phyloP scores from a whole-genome alignment of 2,329 filamentous ascomycete genomes.

The Beauveria australis region DNA sequence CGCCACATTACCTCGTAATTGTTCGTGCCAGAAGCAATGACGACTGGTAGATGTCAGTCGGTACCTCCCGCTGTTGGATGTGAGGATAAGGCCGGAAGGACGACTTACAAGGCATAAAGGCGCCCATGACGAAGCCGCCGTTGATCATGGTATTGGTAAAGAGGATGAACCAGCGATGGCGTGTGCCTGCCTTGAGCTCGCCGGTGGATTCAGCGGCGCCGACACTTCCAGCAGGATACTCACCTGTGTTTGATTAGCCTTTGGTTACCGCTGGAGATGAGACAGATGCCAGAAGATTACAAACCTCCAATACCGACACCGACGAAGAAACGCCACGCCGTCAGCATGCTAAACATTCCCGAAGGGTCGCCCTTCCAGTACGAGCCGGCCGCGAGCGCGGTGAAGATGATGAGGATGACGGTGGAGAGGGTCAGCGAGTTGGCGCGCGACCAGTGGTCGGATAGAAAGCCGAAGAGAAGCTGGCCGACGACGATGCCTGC shows the following conservation, averaged over 20 bases:
- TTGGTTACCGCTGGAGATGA: too few relatives aligned
- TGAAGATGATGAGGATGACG: slow-evolving; percentile 76
- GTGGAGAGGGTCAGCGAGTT: slow-evolving; percentile 77
- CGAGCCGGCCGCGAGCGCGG: slow-evolving; percentile 66
- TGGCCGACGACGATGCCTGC: slow-evolving; percentile 79
- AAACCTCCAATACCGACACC: slow-evolving; percentile 67
- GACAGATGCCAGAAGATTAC: slow-evolving; percentile 2
- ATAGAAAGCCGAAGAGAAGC: slow-evolving; percentile 70
- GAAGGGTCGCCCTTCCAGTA: slow-evolving; percentile 62
- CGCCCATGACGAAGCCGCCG: slow-evolving; percentile 70
- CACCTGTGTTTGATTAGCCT: slow-evolving; percentile 31
- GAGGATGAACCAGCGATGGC: slow-evolving; percentile 87
- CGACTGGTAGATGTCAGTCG: slow-evolving; percentile 12
- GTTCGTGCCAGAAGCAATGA: slow-evolving; percentile 47
- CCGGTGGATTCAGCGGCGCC: slow-evolving; percentile 77
- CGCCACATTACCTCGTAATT: slow-evolving; percentile 74
- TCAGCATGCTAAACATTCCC: slow-evolving; percentile 67
- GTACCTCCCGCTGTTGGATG: slow-evolving; percentile 17
- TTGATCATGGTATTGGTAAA: slow-evolving; percentile 89
- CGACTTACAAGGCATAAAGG: slow-evolving; percentile 57
- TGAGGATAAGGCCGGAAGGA: not conserved
- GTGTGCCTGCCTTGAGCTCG: slow-evolving; percentile 68
- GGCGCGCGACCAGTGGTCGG: slow-evolving; percentile 77
- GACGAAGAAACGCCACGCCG: slow-evolving; percentile 77
- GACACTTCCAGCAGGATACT: slow-evolving; percentile 78